phyloP scores from a whole-genome alignment of 768 basidiomycete genomes.

The Wakefieldia striispora region DNA sequence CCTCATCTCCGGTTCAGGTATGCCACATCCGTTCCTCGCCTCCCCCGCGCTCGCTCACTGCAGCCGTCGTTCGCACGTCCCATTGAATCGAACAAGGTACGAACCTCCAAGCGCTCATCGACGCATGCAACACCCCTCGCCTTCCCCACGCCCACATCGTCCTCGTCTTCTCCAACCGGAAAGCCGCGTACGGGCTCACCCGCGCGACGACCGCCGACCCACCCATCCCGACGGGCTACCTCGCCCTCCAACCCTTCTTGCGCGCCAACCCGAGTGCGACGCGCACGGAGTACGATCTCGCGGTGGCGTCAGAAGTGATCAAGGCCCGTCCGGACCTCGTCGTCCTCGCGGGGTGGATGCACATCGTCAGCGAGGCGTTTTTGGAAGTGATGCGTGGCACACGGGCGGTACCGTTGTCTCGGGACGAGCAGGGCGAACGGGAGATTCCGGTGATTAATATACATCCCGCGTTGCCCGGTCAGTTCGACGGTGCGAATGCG shows the following conservation, averaged over 20 bases:
- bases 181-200: conserved; percentile 83
- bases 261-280: conserved; percentile 71
- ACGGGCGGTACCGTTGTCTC: conserved; percentile 28
- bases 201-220: conserved; percentile 73
- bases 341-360: conserved; percentile 99
- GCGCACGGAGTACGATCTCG: conserved; percentile 80
- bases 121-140: conserved; percentile 76
- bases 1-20: conserved; percentile 68
- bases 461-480: conserved; percentile 92
- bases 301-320: conserved; percentile 70
- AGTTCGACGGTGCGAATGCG: conserved; percentile 95
- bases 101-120: conserved; percentile 94
- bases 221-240: conserved; percentile 77
- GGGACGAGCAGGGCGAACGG: conserved; percentile 32
- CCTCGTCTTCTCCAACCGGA: conserved; percentile 89
- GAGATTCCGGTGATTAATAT: conserved; percentile 88
- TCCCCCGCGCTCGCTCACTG: neutral
- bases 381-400: conserved; percentile 55
- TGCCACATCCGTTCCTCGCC: neutral
- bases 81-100: conserved; percentile 72
- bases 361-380: conserved; percentile 83
- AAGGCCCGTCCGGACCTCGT: conserved; percentile 73
- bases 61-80: neutral
- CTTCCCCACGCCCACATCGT: conserved; percentile 68
- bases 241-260: conserved; percentile 82